Evolutionary conservation across 2,329 filamentous ascomycete genomes (phyloP).

Genomic region (Blastomyces percursus): DNA sequence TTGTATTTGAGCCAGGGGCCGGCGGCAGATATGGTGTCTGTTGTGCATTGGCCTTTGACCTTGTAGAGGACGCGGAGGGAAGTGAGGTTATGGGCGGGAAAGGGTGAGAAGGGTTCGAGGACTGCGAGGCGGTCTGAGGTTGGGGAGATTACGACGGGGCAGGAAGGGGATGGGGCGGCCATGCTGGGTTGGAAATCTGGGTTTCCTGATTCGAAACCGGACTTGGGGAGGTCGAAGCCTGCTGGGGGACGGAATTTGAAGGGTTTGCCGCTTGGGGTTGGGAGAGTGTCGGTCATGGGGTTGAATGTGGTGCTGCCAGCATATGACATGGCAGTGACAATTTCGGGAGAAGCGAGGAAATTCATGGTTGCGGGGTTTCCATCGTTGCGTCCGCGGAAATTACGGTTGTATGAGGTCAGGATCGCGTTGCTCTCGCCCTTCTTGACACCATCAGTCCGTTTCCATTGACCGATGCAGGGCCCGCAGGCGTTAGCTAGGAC

Average conservation of each 20-base stretch:
- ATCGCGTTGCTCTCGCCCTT: slow-evolving; percentile 91
- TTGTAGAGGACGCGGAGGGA: slow-evolving; percentile 85
- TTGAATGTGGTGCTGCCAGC: slow-evolving; percentile 91
- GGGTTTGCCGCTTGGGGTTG: slow-evolving; percentile 63
- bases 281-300: slow-evolving; percentile 76
- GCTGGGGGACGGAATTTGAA: slow-evolving; percentile 76
- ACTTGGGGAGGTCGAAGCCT: slow-evolving; percentile 50
- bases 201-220: slow-evolving; percentile 73
- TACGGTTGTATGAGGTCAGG: slow-evolving; percentile 94
- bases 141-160: slow-evolving; percentile 67
- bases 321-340: slow-evolving; percentile 94
- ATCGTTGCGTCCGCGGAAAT: slow-evolving; percentile 94
- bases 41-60: slow-evolving; percentile 95
- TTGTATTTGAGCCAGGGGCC: slow-evolving; percentile 99
- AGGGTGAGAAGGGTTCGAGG: slow-evolving; percentile 79
- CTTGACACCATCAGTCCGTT: slow-evolving; percentile 68
- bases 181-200: slow-evolving; percentile 61
- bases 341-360: slow-evolving; percentile 91
- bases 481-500: slow-evolving; percentile 93
- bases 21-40: slow-evolving; percentile 94
- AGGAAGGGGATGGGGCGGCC: slow-evolving; percentile 57
- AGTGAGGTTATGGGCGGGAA: slow-evolving; percentile 63
- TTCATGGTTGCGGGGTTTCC: slow-evolving; percentile 97
- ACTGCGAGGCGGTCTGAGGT: slow-evolving; percentile 83
- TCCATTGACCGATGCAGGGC: slow-evolving; percentile 92